phyloP scores from a whole-genome alignment of 257 asterid genomes.

The Paraleonurus japonicus region DNA sequence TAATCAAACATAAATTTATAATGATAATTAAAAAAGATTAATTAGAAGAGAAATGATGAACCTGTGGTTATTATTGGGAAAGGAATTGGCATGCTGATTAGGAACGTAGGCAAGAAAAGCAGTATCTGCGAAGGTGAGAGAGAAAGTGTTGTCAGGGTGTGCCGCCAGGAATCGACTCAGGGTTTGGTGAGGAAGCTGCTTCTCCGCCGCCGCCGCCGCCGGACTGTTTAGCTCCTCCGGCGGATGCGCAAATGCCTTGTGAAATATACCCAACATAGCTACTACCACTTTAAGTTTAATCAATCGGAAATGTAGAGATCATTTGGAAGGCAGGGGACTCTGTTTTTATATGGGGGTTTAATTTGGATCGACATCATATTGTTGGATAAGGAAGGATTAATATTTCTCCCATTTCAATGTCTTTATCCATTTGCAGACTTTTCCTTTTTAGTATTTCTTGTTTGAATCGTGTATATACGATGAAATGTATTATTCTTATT shows the following conservation, averaged over 20 bases:
- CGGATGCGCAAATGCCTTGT: conserved; percentile 74
- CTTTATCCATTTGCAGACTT: background rate
- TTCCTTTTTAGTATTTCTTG: no score
- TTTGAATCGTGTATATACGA: no score
- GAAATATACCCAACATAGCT: conserved; percentile 88
- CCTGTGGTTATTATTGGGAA: conserved; percentile 39
- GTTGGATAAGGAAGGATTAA: background rate
- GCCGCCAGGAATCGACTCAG: conserved; percentile 43
- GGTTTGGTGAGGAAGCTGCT: conserved; percentile 56
- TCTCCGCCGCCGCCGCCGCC: conserved; percentile 27
- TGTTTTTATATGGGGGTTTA: background rate
- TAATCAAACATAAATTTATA: no score
- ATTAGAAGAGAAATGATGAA: no score
- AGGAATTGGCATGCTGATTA: conserved; percentile 6
- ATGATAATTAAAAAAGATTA: no score
- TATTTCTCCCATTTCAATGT: background rate
- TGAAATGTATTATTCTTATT: no score
- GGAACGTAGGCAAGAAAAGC: conserved; percentile 77
- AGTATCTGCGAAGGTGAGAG: conserved; percentile 57
- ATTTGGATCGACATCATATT: background rate
- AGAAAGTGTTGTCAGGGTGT: conserved; percentile 41
- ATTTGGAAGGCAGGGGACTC: background rate
- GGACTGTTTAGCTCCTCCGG: conserved; percentile 87
- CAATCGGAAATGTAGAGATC: background rate
- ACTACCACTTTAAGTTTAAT: background rate